Evolutionary conservation across 768 basidiomycete species (phyloP).

Genomic region (Podaxis pistillaris): DNA sequence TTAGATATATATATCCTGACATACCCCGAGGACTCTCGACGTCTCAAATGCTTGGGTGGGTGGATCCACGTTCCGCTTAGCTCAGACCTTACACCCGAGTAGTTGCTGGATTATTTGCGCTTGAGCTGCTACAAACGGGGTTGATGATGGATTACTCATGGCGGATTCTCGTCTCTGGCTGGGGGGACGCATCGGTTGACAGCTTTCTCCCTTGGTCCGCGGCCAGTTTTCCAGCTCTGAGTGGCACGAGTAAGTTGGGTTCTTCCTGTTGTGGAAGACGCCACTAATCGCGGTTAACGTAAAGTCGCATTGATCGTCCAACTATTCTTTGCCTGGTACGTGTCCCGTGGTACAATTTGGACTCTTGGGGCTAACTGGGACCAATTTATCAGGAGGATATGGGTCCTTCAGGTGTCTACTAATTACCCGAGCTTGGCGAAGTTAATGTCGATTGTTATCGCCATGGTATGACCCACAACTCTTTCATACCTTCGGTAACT

Average conservation of each 20-base stretch:
- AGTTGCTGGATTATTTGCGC: slow-evolving; percentile 8
- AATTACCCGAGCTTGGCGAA: neutral
- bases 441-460: slow-evolving; percentile 9
- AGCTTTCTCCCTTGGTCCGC: slow-evolving; percentile 5
- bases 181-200: slow-evolving; percentile 2
- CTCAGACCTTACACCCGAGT: no score
- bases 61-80: neutral
- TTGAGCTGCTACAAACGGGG: slow-evolving; percentile 10
- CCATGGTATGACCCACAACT: neutral
- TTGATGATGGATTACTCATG: slow-evolving; percentile 14
- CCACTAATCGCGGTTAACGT: neutral
- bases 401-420: slow-evolving; percentile 6
- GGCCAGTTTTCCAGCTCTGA: slow-evolving; percentile 9
- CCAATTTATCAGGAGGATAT: slow-evolving; percentile 10
- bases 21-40: slow-evolving; percentile 10
- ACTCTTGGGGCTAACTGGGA: neutral
- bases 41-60: slow-evolving; percentile 8
- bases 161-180: slow-evolving; percentile 10
- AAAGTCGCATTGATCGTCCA: slow-evolving; percentile 11
- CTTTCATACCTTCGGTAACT: neutral
- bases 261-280: neutral
- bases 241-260: slow-evolving; percentile 2
- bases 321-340: slow-evolving; percentile 15
- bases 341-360: neutral
- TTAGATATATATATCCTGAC: slow-evolving; percentile 6